These are phyloP conservation scores for Aspergillus carlsbadensis DNA, from an alignment of 495 filamentous ascomycete genomes.

Conservation along the genomic window DNA sequence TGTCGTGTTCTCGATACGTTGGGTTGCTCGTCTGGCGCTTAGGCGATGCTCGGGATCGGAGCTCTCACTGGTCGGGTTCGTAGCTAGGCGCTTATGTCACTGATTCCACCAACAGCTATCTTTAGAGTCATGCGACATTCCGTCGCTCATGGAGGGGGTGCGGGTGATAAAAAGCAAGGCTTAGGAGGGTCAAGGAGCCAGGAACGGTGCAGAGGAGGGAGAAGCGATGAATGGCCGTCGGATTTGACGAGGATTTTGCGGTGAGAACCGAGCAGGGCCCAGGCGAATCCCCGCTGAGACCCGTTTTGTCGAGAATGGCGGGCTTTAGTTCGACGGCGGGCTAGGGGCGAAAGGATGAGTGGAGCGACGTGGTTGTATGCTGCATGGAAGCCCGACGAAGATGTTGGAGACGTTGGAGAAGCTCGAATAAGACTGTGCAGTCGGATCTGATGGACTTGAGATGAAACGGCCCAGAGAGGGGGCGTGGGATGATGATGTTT, in stretches of 20 bases:
- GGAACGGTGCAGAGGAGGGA: constrained; percentile 22
- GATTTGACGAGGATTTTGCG: constrained; percentile 21
- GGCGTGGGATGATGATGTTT: constrained; percentile 7
- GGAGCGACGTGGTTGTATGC: constrained; percentile 19
- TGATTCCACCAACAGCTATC: constrained; percentile 21
- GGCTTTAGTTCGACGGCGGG: constrained; percentile 4
- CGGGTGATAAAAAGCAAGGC: constrained; percentile 4
- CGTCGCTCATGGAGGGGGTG: constrained; percentile 12
- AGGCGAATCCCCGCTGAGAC: constrained; percentile 20
- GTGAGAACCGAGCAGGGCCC: constrained; percentile 22
- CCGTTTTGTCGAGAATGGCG: constrained; percentile 11
- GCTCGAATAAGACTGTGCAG: not conserved
- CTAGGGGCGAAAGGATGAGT: not conserved
- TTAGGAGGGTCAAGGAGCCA: constrained; percentile 5
- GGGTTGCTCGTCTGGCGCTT: constrained; percentile 38
- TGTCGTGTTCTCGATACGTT: constrained; percentile 9
- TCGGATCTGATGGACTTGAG: not conserved
- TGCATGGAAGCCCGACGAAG: constrained; percentile 26
- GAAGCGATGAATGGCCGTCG: constrained; percentile 11
- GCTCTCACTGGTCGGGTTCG: constrained; percentile 25
- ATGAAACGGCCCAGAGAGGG: constrained; percentile 4
- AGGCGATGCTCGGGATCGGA: constrained; percentile 21
- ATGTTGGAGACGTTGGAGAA: constrained; percentile 3
- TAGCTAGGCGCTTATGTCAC: constrained; percentile 26
- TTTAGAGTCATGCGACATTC: constrained; percentile 29